Percentiles rank a stretch among this genome's conserved stretches.
These are phyloP conservation scores for Naganishia liquefaciens DNA, from an alignment of 1,284 basidiomycete species.

Conservation along the genomic window DNA sequence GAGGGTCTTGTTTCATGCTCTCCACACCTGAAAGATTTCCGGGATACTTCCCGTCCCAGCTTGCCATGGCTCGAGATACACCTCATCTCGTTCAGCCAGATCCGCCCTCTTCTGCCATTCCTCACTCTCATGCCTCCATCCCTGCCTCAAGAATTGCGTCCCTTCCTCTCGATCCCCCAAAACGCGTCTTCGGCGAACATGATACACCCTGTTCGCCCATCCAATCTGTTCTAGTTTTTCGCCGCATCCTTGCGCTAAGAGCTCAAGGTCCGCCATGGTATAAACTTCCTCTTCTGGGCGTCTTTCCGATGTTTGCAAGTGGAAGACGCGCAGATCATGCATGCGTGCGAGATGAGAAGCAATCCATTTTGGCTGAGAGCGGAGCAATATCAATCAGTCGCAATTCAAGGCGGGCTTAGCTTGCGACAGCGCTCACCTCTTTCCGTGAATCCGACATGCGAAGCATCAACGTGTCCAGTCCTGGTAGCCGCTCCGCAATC, in stretches of 20 bases:
- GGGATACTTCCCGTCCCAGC: slow-evolving; percentile 44
- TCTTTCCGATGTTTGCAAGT: slow-evolving; percentile 44
- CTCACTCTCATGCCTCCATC: slow-evolving; percentile 6
- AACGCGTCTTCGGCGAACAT: slow-evolving; percentile 40
- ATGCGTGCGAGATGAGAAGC: slow-evolving; percentile 16
- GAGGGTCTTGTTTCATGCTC: slow-evolving; percentile 43
- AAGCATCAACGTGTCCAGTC: slow-evolving; percentile 27
- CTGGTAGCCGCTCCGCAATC: slow-evolving; percentile 14
- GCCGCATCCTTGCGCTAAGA: slow-evolving; percentile 38
- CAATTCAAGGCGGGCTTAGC: not conserved
- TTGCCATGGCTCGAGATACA: slow-evolving; percentile 42
- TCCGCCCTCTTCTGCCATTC: slow-evolving; percentile 3
- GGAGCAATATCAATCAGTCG: slow-evolving; percentile 30
- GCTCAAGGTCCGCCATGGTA: slow-evolving; percentile 37
- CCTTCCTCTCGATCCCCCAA: not conserved
- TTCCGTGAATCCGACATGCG: slow-evolving; percentile 22
- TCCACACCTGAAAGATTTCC: slow-evolving; percentile 51
- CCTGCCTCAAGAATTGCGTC: not conserved
- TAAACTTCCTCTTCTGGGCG: slow-evolving; percentile 35
- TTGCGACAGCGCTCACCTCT: slow-evolving; percentile 1
- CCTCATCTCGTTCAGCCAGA: slow-evolving; percentile 36
- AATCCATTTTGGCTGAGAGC: slow-evolving; percentile 13
- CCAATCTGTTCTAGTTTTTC: slow-evolving; percentile 46
- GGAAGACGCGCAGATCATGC: slow-evolving; percentile 39
- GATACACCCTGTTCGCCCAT: slow-evolving; percentile 48